Conservation (phyloP, 1,284 basidiomycete genomes). For the Irpex lacteus region DNA sequence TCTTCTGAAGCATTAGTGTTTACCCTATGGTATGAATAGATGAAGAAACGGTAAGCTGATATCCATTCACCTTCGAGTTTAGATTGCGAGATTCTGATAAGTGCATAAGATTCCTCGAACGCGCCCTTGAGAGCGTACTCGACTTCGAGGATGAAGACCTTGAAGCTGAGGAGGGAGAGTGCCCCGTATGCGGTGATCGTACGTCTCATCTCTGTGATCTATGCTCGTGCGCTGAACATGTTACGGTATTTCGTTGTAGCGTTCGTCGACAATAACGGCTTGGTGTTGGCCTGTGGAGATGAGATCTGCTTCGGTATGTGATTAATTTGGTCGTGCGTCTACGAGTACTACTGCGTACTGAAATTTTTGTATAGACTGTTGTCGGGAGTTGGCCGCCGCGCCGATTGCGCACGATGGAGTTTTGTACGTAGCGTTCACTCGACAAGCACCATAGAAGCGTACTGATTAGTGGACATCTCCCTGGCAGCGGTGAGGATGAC, state of each 20-base stretch:
- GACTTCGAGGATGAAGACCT: constrained; percentile 42
- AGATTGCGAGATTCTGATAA: background rate
- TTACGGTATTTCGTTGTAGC: constrained; percentile 29
- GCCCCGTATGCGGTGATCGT: constrained; percentile 44
- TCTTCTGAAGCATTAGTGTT: too few relatives aligned
- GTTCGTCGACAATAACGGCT: constrained; percentile 45
- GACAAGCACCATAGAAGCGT: too few relatives aligned
- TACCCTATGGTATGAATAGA: constrained; percentile 20
- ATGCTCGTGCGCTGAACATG: constrained; percentile 6
- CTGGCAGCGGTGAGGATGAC: constrained; percentile 45
- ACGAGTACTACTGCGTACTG: background rate
- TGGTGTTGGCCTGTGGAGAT: constrained; percentile 56
- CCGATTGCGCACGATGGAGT: constrained; percentile 52
- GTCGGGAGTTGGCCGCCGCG: constrained; percentile 46
- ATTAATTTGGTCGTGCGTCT: background rate
- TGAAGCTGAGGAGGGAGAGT: constrained; percentile 34
- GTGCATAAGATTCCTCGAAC: constrained; percentile 38
- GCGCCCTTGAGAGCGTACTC: constrained; percentile 40
- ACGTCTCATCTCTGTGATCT: constrained; percentile 12
- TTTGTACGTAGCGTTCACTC: constrained; percentile 40
- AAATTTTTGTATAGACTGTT: constrained; percentile 40
- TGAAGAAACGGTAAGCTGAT: constrained; percentile 35
- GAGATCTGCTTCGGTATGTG: constrained; percentile 56
- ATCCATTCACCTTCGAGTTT: too few relatives aligned
- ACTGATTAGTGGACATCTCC: background rate